Evolutionary conservation across 2,329 filamentous ascomycete genomes (phyloP), one percentile per base, ranked within the genome.

Genomic region (Ceratocystiopsis sp.): DNA sequence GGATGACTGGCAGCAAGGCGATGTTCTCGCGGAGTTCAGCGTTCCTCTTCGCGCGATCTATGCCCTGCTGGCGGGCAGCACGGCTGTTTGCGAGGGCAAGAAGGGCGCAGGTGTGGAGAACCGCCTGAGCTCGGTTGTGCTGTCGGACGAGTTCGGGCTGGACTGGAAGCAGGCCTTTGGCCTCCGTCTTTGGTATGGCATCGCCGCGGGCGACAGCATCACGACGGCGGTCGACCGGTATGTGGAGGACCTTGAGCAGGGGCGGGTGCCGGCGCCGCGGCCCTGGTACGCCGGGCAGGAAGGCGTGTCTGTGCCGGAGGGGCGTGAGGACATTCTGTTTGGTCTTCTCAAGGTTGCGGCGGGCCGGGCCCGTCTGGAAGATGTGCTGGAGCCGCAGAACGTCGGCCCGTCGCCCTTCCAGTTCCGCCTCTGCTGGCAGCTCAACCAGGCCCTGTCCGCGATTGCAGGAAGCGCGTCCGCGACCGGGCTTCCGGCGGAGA

Each of bases 121-220:
- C 60, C 78, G 82, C 38, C 72, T 80, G 35, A 72, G 78, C 14
- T 80, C 80, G 0, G 94, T 98, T 55, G 71, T 78, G 43, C 83
- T 98, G 50, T 83, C 85, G 1, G 73, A 82, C 53, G 78, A 79
- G 39, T 98, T 95, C 57, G 76, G 76, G 5, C 68, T 98, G 34
- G 83, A 93, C 57, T 98, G 91, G 91, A 79, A 84, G 58, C 87
- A 93, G 55, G 80, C 87, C 0, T 94, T 98, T 59, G 89, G 84
- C 12, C 69, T 98, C 41, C 78, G 87, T 37, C 67, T 98, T 2
- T 96, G 86, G 83, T 98, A 94, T 58, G 79, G 78, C 38, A 82
- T 78, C 36, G 68, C 73, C 3, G 66, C 73, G 33, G 68, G 77
- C 35, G 80, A 86, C 38, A 71, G 76, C 34, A 68, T 95, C 37